Base-by-base conservation (phyloP, 2,329 filamentous ascomycete genomes). In the Hawksworthiomyces lignivorus region DNA sequence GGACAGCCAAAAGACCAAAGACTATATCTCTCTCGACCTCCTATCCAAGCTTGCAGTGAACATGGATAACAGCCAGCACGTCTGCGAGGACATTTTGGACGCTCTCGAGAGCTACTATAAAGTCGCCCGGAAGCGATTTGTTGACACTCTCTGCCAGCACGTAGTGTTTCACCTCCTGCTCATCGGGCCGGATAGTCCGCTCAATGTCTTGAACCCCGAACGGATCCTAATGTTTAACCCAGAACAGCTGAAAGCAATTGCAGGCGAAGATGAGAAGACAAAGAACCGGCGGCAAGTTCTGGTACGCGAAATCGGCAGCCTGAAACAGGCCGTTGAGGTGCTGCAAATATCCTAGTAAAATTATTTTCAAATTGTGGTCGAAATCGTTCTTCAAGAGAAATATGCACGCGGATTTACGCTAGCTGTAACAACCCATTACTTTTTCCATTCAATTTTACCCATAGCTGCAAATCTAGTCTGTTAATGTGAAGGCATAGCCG, bases 91-190 rank as follows among this genome's bases (percentile, higher is more conserved):
- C 9, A 70, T 84, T 5, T 75, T 82, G 42, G 72, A 84, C 45
- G 71, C 75, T 1, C 62, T 85, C 0, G 56, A 65, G 21, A 65
- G 70, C 2, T 85, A 80, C 56, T 84, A 85, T 61, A 68, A 74
- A 20, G 71, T 82, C 2, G 67, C 77, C 0, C 65, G 64, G 11
- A 73, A 74, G 51, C 70, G 78, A 0, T 82, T 86, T 44, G 68
- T 82, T 2, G 81, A 86, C 49, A 70, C 65, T 4, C 56, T 87
- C 2, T 77, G 67, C 24, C 69, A 70, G 48, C 69, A 71, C 46
- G 75, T 69, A 0, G 61, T 74, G 2, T 69, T 73, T 32, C 59
- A 77, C 51, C 65, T 66, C 45, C 62, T 85, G 0, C 57, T 83
- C 0, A 59, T 58, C 1, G 68, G 71, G 0, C 52, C 64, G 0